Evolutionary conservation across 345 rosid genomes (phyloP), one percentile per base, ranked within the genome.

Genomic region (Cardamine occulta): DNA sequence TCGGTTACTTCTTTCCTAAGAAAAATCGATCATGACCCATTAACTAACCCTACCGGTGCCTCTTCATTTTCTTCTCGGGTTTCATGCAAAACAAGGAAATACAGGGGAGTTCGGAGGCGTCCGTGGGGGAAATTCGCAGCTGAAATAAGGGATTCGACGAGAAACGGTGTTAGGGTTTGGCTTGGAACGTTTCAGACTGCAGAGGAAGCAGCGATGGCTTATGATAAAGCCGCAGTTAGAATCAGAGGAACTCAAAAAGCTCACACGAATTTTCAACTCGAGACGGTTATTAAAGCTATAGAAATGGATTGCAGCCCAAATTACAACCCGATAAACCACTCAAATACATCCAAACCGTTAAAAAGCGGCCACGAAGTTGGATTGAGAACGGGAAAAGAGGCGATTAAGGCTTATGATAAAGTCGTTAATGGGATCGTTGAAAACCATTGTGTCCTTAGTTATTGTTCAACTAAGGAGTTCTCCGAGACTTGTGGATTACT

Each of bases 81-180:
- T 44, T 74, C 55, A 66, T 71, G 68, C 26, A 63, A 35, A 6
- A 64, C 82, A 35, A 81, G 74, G 57, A 96, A 88, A 34, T 90
- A 84, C 76, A 68, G 98, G 23, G 98, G 98, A 51, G 98, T 90
- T 18, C 66, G 98, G 72, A 76, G 90, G 65, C 82, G 97, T 74
- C 98, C 95, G 0, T 91, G 96, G 98, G 97, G 1, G 31, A 93
- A 89, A 68, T 91, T 82, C 12, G 97, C 97, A 5, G 97, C 98
- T 0, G 97, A 90, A 83, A 93, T 93, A 55, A 79, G 97, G 76
- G 98, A 93, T 61, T 88, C 95, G 2, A 72, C 86, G 10, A 80
- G 82, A 19, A 91, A 28, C 44, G 93, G 96, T 9, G 88, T 85
- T 12, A 74, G 98, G 29, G 89, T 87, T 70, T 93, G 97, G 97